phyloP scores from a whole-genome alignment of 371 early-diverging fungal species.

The Entomophthora muscae region DNA sequence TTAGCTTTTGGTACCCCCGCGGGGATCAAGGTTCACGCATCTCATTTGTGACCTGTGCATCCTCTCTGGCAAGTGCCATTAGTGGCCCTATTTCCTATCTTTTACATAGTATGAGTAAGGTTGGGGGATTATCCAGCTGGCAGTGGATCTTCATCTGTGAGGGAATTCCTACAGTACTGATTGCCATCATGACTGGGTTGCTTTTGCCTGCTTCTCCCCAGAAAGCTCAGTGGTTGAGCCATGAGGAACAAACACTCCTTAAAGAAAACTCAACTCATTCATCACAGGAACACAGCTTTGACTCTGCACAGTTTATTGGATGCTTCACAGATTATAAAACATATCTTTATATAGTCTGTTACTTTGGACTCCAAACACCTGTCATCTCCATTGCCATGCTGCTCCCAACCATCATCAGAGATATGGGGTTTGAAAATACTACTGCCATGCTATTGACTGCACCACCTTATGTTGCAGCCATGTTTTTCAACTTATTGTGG shows the following conservation, averaged over 20 bases:
- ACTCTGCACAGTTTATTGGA: slow-evolving; percentile 18
- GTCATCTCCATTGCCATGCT: slow-evolving; percentile 27
- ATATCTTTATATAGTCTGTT: slow-evolving; percentile 18
- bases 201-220: slow-evolving; percentile 39
- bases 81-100: slow-evolving; percentile 38
- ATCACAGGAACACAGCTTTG: slow-evolving; percentile 15
- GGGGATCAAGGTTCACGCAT: slow-evolving; percentile 53
- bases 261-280: slow-evolving; percentile 22
- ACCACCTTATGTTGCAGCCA: slow-evolving; percentile 20
- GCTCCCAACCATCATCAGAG: slow-evolving; percentile 30
- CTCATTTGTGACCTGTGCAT: slow-evolving; percentile 38
- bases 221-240: slow-evolving; percentile 25
- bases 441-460: slow-evolving; percentile 22
- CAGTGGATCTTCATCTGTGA: slow-evolving; percentile 40
- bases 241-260: slow-evolving; percentile 27
- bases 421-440: slow-evolving; percentile 16
- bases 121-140: slow-evolving; percentile 24
- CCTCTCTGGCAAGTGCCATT: slow-evolving; percentile 49
- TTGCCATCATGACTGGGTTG: slow-evolving; percentile 21
- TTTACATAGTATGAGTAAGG: slow-evolving; percentile 32
- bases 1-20: slow-evolving; percentile 58
- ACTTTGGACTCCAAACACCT: slow-evolving; percentile 18
- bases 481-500: slow-evolving; percentile 14
- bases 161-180: slow-evolving; percentile 21
- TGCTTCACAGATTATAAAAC: slow-evolving; percentile 26